Conservation (phyloP, 805 yeast species). For the Zygoascus flipseniorum region DNA sequence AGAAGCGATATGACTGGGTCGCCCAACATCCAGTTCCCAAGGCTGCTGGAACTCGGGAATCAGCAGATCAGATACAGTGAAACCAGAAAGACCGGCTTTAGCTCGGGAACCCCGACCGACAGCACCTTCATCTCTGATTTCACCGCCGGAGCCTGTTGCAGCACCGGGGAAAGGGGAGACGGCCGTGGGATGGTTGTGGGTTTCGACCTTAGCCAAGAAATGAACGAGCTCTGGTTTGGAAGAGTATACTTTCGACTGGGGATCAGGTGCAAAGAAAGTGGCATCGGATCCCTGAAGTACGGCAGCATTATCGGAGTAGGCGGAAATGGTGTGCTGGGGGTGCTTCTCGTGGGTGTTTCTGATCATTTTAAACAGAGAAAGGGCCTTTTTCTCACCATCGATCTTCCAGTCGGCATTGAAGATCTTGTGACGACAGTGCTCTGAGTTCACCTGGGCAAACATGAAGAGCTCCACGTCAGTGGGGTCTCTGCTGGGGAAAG, state of each 20-base stretch:
- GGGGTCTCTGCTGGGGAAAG: slow-evolving; percentile 85
- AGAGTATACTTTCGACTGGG: slow-evolving; percentile 61
- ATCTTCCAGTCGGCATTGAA: slow-evolving; percentile 98
- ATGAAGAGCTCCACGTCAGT: slow-evolving; percentile 96
- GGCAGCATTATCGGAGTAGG: slow-evolving; percentile 97
- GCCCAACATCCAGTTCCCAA: slow-evolving; percentile 89
- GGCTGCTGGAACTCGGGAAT: slow-evolving; percentile 86
- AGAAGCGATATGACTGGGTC: slow-evolving; percentile 88
- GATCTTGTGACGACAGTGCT: slow-evolving; percentile 98
- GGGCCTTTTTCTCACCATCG: slow-evolving; percentile 66
- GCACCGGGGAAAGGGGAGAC: slow-evolving; percentile 99
- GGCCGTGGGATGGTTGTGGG: slow-evolving; percentile 99
- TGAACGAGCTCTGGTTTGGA: slow-evolving; percentile 72
- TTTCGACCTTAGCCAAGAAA: slow-evolving; percentile 90
- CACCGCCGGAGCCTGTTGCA: slow-evolving; percentile 99
- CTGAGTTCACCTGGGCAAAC: slow-evolving; percentile 99
- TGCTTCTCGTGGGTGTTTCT: slow-evolving; percentile 79
- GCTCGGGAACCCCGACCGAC: slow-evolving; percentile 97
- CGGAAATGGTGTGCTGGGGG: slow-evolving; percentile 80
- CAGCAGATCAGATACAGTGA: slow-evolving; percentile 78
- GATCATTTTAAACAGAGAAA: slow-evolving; percentile 86
- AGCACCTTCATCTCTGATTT: slow-evolving; percentile 99
- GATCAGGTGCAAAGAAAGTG: slow-evolving; percentile 70
- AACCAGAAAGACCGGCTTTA: slow-evolving; percentile 93
- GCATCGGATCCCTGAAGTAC: slow-evolving; percentile 81